Base-by-base conservation (phyloP, 177 flowering plant species). In the Vitis hybrid region DNA sequence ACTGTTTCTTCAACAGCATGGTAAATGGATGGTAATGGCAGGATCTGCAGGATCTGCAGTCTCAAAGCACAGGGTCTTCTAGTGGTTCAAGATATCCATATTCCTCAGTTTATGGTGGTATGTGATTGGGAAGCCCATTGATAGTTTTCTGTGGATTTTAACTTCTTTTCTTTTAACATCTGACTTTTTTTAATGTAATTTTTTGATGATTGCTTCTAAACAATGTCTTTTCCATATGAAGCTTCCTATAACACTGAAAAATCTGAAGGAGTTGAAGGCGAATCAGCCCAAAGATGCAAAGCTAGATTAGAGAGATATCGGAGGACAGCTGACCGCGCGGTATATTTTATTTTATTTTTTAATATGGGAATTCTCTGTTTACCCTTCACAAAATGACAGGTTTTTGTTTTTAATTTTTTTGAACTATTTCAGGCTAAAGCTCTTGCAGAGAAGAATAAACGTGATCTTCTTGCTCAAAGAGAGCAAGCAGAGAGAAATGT, bases 401-500 rank as follows among this genome's bases (percentile, higher is more conserved):
- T 3, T 39, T 39, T 39, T 39, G 29, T 26, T 7, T 5, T 39
- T 39, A 1, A n/a, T 52, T 59, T 74, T 59, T 63, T 76, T 54
- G 71, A 26, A 39, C 29, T 69, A 49, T 84, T 75, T 65, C 87
- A 95, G 98, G 98, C 97, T 67, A 95, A 88, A 77, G 98, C 99
- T 60, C 93, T 95, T 63, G 98, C 85, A 67, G 99, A 95, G 82
- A 93, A 91, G 83, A 93, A 93, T 66, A 81, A 69, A 86, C 94
- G 99, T 11, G 98, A 95, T 76, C 84, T 87, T 75, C 82, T 82
- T 56, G 94, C 86, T 69, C 97, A 89, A 66, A 90, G 86, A 80
- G 99, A 95, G 83, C 97, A 95, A 80, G 88, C 97, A 71, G 98
- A 93, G 79, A 84, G 90, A 90, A 88, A 86, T 80, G 99, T 95